A percentile compares a stretch with the other conserved stretches of the same genome.
Evolutionary conservation across 1,284 basidiomycete genomes (phyloP).

Genomic region (Ustilago nuda): DNA sequence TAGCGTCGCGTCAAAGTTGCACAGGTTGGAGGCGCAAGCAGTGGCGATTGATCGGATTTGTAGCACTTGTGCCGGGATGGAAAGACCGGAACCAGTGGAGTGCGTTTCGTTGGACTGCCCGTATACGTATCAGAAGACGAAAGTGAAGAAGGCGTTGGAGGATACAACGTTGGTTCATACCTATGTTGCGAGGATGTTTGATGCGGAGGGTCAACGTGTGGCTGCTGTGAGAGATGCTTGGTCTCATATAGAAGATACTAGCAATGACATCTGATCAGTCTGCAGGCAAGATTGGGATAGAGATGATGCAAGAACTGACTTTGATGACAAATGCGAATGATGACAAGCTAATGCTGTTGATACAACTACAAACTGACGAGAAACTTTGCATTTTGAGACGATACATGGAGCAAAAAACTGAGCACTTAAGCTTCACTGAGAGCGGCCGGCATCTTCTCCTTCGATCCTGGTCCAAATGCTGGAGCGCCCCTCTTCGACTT

Average conservation of each 20-base stretch:
- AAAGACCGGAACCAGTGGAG: slow-evolving; percentile 26
- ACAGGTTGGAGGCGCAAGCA: slow-evolving; percentile 29
- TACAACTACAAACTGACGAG: slow-evolving; percentile 14
- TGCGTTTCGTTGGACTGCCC: slow-evolving; percentile 65
- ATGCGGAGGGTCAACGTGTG: slow-evolving; percentile 9
- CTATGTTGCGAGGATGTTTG: slow-evolving; percentile 24
- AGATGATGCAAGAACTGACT: not conserved
- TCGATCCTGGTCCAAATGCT: slow-evolving; percentile 21
- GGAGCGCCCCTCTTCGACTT: slow-evolving; percentile 15
- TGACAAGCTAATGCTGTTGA: not conserved
- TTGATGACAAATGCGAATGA: slow-evolving; percentile 1
- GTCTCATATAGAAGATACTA: not conserved
- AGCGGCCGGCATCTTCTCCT: slow-evolving; percentile 49
- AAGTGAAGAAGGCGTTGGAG: slow-evolving; percentile 22
- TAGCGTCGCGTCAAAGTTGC: slow-evolving; percentile 21
- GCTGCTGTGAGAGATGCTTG: slow-evolving; percentile 31
- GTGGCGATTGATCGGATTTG: slow-evolving; percentile 53
- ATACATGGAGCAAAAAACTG: not conserved
- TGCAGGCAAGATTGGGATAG: not conserved
- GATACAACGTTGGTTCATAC: slow-evolving; percentile 21
- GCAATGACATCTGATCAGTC: not conserved
- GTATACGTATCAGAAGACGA: slow-evolving; percentile 54
- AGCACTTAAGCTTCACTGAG: slow-evolving; percentile 31
- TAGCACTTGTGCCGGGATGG: slow-evolving; percentile 45
- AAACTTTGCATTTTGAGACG: not conserved